Conservation (phyloP, 2,329 filamentous ascomycete genomes). For the Pezicula rhizophila region DNA sequence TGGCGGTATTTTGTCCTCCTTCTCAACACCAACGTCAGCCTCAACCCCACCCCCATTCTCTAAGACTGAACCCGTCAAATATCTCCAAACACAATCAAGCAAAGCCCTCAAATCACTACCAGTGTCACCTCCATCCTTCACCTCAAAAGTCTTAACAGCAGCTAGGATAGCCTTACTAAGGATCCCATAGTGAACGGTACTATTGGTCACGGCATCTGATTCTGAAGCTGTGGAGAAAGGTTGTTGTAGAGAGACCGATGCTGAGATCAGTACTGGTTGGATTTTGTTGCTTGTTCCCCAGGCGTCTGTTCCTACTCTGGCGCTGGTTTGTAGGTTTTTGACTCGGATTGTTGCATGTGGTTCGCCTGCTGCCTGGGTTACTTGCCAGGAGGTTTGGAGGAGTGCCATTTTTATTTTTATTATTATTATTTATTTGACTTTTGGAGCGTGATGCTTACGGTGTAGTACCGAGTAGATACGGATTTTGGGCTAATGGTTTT, state of each 20-base stretch:
- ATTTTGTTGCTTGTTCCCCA: constrained; percentile 55
- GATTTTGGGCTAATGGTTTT: no score
- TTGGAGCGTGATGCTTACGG: no score
- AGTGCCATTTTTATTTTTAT: background rate
- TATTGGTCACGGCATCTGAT: constrained; percentile 55
- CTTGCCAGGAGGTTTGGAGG: constrained; percentile 8
- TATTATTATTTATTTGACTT: no score
- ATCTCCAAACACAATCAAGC: background rate
- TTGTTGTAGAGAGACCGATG: constrained; percentile 48
- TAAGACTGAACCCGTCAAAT: constrained; percentile 11
- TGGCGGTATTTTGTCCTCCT: no score
- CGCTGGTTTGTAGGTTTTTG: constrained; percentile 38
- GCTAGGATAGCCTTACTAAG: constrained; percentile 60
- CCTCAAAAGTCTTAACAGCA: constrained; percentile 19
- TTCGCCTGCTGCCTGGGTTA: constrained; percentile 27
- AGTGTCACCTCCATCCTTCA: background rate
- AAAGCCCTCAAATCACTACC: constrained; percentile 3
- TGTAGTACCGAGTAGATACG: no score
- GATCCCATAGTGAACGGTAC: constrained; percentile 70
- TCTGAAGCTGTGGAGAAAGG: constrained; percentile 53
- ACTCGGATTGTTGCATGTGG: constrained; percentile 52
- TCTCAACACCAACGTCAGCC: constrained; percentile 12
- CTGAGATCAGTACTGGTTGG: constrained; percentile 58
- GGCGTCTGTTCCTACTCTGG: constrained; percentile 44
- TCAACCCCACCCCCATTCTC: background rate